These are phyloP conservation scores for Rhodotorula babjevae DNA, from an alignment of 768 basidiomycete species.

Conservation along the genomic window DNA sequence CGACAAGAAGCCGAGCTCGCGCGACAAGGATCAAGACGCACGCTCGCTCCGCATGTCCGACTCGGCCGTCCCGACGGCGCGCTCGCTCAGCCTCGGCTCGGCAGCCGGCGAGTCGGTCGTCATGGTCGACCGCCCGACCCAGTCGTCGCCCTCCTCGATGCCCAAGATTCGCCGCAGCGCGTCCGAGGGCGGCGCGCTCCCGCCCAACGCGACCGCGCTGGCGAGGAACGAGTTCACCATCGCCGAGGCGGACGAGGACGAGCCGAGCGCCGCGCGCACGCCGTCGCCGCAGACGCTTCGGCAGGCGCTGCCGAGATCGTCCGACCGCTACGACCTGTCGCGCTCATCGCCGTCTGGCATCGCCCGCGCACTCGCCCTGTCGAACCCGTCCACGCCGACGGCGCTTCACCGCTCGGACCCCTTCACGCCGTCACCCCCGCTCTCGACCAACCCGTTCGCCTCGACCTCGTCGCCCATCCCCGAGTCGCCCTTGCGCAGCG, in stretches of 20 bases:
- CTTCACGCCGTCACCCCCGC: neutral
- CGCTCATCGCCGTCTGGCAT: conserved; percentile 10
- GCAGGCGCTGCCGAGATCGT: neutral
- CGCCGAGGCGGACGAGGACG: conserved; percentile 27
- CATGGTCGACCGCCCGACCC: conserved; percentile 20
- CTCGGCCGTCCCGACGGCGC: neutral
- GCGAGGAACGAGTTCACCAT: conserved; percentile 21
- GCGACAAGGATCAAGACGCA: neutral
- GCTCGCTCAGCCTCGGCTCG: neutral
- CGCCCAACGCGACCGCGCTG: conserved; percentile 1
- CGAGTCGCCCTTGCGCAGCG: neutral
- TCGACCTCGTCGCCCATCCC: neutral
- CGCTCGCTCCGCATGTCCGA: conserved; percentile 13
- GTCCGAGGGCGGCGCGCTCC: conserved; percentile 8
- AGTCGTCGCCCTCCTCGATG: neutral
- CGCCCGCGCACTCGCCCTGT: conserved; percentile 22
- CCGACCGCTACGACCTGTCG: neutral
- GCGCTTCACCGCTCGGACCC: conserved; percentile 14
- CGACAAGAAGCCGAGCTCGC: conserved; percentile 8
- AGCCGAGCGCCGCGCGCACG: conserved; percentile 1
- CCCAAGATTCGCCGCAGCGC: conserved; percentile 21
- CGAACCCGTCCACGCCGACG: neutral
- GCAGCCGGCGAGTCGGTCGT: conserved; percentile 20
- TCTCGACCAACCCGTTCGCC: conserved; percentile 11
- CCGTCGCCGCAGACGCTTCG: conserved; percentile 15